Base-by-base conservation (phyloP, 108 stramenopile species). In the Cyclotella distinguenda region DNA sequence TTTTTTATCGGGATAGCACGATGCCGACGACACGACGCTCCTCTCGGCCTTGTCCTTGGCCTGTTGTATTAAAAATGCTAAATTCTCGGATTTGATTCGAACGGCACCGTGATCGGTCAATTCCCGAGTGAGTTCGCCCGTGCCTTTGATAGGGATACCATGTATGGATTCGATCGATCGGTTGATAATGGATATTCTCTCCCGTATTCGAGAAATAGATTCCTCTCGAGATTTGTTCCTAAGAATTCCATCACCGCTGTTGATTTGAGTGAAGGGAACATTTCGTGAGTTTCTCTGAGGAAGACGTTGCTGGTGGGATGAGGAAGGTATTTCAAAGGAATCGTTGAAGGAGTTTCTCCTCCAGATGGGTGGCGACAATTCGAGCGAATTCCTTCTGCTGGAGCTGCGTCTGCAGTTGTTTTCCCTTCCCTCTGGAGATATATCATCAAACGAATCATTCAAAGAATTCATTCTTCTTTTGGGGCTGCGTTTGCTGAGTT, bases 261-360 rank as follows among this genome's bases (percentile, higher is more conserved):
- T n/a, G n/a, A n/a, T n/a, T n/a, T n/a, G n/a, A n/a, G n/a, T 19
- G 34, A 36, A 55, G 19, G 34, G 22, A 13, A 12, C 49, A 6
- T 26, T 46, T 18, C 15, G 19, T 46, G 45, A 46, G 45, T 46
- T 42, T 2, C 40, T 2, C 16, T 13, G 2, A 2, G 40, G 40
- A 5, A 13, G 21, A 19, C 21, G 21, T 18, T 22, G 22, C 6
- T 2, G 1, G 18, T 21, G 21, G 16, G 22, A 48, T 15, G 16
- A 12, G 2, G 51, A 9, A 31, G 30, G 27, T 1, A 13, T 1
- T 8, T 52, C 51, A 31, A 52, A 52, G 5, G 51, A 52, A 28
- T 52, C 51, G 12, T 52, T 31, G 51, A 52, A 31, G 12, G 51
- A 52, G 23, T 52, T 52, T 30, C 51, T 9, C 21, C n/a, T 31